Percentiles rank a stretch among this genome's conserved stretches.
Conservation (phyloP, 352 stramenopile genomes). For the Globisporangium sylvaticum region DNA sequence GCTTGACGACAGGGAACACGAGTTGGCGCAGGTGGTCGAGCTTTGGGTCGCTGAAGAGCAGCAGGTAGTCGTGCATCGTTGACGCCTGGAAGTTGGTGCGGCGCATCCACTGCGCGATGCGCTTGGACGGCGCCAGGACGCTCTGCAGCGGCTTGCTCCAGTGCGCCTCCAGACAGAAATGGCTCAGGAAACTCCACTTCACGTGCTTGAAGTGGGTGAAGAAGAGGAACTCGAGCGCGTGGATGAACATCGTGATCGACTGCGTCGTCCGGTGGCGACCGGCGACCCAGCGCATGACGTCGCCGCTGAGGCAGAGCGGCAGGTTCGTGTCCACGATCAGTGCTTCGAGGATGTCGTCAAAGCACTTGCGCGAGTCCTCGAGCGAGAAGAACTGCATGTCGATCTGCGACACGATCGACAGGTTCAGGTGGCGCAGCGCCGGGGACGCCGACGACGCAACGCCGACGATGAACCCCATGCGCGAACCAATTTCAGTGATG, state of each 20-base stretch:
- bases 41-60: constrained; percentile 33
- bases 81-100: constrained; percentile 7
- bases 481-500: constrained; percentile 5
- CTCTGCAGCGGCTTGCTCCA: constrained; percentile 20
- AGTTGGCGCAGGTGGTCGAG: constrained; percentile 13
- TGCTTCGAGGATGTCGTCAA: constrained; percentile 67
- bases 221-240: constrained; percentile 55
- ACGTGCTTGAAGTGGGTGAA: constrained; percentile 56
- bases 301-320: constrained; percentile 45
- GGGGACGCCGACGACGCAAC: constrained; percentile 65
- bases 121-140: constrained; percentile 12
- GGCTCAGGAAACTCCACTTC: constrained; percentile 61
- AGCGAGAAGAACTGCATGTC: constrained; percentile 78
- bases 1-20: constrained; percentile 2
- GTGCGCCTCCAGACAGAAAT: constrained; percentile 31
- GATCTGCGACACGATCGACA: constrained; percentile 43
- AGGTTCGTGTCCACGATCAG: constrained; percentile 65
- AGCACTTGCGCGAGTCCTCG: constrained; percentile 72
- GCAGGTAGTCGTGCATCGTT: constrained; percentile 24
- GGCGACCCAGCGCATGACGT: constrained; percentile 45
- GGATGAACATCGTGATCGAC: constrained; percentile 58
- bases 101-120: constrained; percentile 21
- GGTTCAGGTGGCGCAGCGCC: constrained; percentile 57
- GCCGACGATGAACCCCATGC: constrained; percentile 62
- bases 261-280: constrained; percentile 52